Conservation (phyloP, 805 yeast species). For the Lachancea quebecensis region DNA sequence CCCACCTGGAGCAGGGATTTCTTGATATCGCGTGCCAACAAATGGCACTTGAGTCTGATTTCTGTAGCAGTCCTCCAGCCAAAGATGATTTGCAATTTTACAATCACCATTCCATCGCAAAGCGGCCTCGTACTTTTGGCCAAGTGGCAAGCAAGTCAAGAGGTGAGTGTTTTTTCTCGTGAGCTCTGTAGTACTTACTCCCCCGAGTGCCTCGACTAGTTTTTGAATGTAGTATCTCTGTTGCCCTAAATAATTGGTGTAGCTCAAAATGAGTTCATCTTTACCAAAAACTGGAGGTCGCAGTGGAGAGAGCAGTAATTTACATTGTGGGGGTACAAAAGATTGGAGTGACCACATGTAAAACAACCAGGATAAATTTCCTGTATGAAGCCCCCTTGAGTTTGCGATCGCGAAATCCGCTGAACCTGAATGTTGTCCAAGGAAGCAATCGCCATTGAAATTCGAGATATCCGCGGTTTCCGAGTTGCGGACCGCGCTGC, state of each 20-base stretch:
- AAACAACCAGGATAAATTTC: constrained; percentile 72
- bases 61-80: constrained; percentile 76
- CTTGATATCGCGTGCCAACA: not conserved
- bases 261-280: constrained; percentile 48
- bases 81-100: constrained; percentile 62
- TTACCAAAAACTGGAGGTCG: constrained; percentile 43
- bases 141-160: constrained; percentile 57
- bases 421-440: constrained; percentile 61
- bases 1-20: constrained; percentile 12
- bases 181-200: constrained; percentile 58
- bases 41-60: not conserved
- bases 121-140: constrained; percentile 74
- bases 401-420: constrained; percentile 44
- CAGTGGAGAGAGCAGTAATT: constrained; percentile 66
- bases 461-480: constrained; percentile 15
- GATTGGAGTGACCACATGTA: constrained; percentile 49
- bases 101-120: constrained; percentile 46
- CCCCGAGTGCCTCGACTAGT: constrained; percentile 66
- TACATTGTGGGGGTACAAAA: constrained; percentile 49
- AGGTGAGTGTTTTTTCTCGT: constrained; percentile 64
- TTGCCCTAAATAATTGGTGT: constrained; percentile 82
- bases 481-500: constrained; percentile 33
- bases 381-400: constrained; percentile 39
- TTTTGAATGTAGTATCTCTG: constrained; percentile 66
- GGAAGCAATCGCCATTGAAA: constrained; percentile 39